Percentiles rank a stretch among this genome's conserved stretches.
Conservation (phyloP, 169 alveolate genomes). For the Plasmodium knowlesi region DNA sequence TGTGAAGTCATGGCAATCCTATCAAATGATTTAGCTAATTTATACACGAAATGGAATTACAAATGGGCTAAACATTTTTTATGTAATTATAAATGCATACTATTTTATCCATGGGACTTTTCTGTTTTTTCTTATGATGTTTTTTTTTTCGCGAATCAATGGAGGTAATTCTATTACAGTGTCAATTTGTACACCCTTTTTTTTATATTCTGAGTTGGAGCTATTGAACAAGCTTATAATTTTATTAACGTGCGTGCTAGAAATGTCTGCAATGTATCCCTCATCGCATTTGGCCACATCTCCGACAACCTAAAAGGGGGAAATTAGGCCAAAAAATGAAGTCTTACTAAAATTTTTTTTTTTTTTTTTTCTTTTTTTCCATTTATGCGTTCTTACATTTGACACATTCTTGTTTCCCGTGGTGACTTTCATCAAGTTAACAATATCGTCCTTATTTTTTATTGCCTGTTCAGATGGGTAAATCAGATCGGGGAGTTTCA, state of each 20-base stretch:
- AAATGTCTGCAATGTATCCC: constrained; percentile 69
- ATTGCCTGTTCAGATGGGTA: constrained; percentile 27
- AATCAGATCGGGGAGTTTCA: not conserved
- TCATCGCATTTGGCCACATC: constrained; percentile 68
- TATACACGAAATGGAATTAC: not conserved
- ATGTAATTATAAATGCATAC: constrained; percentile 25
- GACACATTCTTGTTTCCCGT: constrained; percentile 44
- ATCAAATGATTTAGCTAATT: not conserved
- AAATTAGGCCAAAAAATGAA: not conserved
- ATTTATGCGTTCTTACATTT: constrained; percentile 14
- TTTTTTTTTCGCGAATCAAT: constrained; percentile 40
- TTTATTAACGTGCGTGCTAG: constrained; percentile 47
- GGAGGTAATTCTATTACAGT: constrained; percentile 62
- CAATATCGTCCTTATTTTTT: constrained; percentile 58
- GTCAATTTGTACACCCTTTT: constrained; percentile 32
- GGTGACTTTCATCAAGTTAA: constrained; percentile 45
- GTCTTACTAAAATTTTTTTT: not conserved
- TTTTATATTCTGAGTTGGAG: constrained; percentile 57
- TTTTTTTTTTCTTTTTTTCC: not conserved
- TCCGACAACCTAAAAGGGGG: constrained; percentile 37
- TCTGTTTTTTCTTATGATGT: constrained; percentile 24
- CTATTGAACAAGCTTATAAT: constrained; percentile 51
- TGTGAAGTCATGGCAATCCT: not conserved
- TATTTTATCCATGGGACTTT: constrained; percentile 71
- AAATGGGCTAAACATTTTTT: not conserved